Percentiles rank a stretch among this genome's conserved stretches.
phyloP scores from a whole-genome alignment of 78 protist species.

The slime mould (Dictyostelium discoideum) region dicty_2.7 NC_007088.5:6896501-6897000 shows the following conservation, averaged over 20 bases:
- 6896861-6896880: background rate
- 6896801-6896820: constrained; percentile 8
- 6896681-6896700: background rate
- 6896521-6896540: background rate
- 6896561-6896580: background rate
- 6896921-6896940: background rate
- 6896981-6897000: background rate
- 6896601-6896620: background rate
- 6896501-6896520: background rate
- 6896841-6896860: background rate
- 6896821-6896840: background rate
- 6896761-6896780: background rate
- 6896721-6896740: background rate
- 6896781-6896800: background rate
- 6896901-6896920: background rate
- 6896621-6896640: background rate
- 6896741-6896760: background rate
- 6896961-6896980: background rate
- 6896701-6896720: background rate
- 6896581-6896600: background rate
- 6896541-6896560: too few species aligned
- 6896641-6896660: background rate
- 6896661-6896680: background rate
- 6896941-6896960: background rate
- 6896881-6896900: background rate